Percentiles rank a stretch among this genome's conserved stretches.
Conservation (phyloP, 208 protist species). For the Crithidia expoeki region DNA sequence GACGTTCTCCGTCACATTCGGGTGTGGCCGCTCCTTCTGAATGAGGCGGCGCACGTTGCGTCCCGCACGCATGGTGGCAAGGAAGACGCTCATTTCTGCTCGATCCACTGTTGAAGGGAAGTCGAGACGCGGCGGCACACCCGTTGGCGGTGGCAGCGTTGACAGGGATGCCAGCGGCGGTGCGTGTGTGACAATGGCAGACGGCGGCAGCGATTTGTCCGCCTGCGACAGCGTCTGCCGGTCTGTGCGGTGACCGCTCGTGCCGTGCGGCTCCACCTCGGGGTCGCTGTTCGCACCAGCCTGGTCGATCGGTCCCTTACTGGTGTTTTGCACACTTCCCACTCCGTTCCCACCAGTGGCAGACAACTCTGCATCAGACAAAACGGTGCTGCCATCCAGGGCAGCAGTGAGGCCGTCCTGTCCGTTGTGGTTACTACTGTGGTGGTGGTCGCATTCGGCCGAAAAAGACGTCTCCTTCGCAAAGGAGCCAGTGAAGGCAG, state of each 20-base stretch:
- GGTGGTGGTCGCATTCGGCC: slow-evolving; percentile 1
- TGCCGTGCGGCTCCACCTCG: slow-evolving; percentile 18
- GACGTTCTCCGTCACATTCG: not conserved
- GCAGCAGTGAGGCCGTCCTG: slow-evolving; percentile 13
- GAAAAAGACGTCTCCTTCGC: slow-evolving; percentile 17
- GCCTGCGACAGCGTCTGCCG: slow-evolving; percentile 1
- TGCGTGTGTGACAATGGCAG: not conserved
- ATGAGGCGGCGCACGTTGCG: slow-evolving; percentile 50
- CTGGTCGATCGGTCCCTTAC: not conserved
- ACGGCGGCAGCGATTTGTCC: slow-evolving; percentile 8
- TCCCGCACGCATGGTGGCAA: slow-evolving; percentile 53
- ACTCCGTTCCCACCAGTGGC: slow-evolving; percentile 7
- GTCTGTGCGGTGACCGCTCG: not conserved
- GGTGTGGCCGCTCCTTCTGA: slow-evolving; percentile 19
- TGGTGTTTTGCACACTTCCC: not conserved
- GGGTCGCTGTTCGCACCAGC: slow-evolving; percentile 23
- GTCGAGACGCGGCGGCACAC: slow-evolving; percentile 72
- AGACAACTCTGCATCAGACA: slow-evolving; percentile 14
- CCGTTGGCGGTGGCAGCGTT: slow-evolving; percentile 11
- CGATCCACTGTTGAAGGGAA: slow-evolving; percentile 68
- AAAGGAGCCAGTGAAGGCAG: slow-evolving; percentile 11
- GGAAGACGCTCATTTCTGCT: slow-evolving; percentile 62
- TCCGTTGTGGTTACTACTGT: not conserved
- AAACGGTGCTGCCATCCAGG: slow-evolving; percentile 3
- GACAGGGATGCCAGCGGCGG: not conserved